Percentiles rank a stretch among this genome's conserved stretches.
phyloP scores from a whole-genome alignment of 345 rosid species.

The Citrus maxima region DNA sequence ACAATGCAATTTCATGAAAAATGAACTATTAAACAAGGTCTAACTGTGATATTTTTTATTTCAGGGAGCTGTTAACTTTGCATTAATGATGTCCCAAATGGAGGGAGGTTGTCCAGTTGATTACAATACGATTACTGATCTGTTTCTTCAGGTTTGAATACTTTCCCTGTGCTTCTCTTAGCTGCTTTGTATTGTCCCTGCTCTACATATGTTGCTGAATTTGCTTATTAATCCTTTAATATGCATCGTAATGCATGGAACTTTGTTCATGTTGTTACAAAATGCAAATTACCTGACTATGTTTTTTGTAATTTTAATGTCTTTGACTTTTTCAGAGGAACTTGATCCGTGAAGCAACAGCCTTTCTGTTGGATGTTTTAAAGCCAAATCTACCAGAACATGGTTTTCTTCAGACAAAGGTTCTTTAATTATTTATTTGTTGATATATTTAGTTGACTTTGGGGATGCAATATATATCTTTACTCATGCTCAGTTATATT shows the following conservation, averaged over 20 bases:
- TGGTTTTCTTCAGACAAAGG: conserved; percentile 91
- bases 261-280: not conserved
- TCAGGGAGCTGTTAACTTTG: conserved; percentile 98
- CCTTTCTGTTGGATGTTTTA: conserved; percentile 91
- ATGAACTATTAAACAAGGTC: not conserved
- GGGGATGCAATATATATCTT: not conserved
- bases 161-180: not conserved
- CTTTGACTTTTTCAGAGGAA: conserved; percentile 58
- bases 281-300: not conserved
- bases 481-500: conserved; percentile 7
- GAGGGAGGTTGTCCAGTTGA: conserved; percentile 99
- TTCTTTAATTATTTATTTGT: conserved; percentile 19
- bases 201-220: not conserved
- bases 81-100: conserved; percentile 99
- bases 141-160: conserved; percentile 86
- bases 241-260: not conserved
- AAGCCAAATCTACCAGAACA: conserved; percentile 96
- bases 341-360: conserved; percentile 96
- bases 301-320: not conserved
- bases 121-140: conserved; percentile 95
- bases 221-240: not conserved
- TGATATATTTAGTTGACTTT: not conserved
- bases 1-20: not conserved
- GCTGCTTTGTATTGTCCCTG: not conserved
- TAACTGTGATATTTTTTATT: conserved; percentile 12